Evolutionary conservation across 768 basidiomycete species (phyloP), one percentile per base, ranked within the genome.

Genomic region (Candolleomyces eurysporus): DNA sequence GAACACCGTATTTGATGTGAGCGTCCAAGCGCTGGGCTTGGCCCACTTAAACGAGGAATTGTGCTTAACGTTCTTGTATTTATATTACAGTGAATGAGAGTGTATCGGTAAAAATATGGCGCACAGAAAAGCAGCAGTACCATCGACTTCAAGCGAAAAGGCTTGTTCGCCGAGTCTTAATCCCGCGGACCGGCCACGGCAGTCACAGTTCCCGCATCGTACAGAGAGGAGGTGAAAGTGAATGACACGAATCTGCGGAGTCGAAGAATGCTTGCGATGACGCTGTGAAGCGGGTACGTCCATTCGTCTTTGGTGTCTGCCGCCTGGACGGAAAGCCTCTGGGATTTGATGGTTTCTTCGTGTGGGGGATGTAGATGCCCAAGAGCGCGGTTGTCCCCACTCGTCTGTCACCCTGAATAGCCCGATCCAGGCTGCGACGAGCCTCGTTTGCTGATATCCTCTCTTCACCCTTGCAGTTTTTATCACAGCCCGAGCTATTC

Each of bases 261-360:
- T 78, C 88, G 65, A 88, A 88, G 73, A 86, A 87, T 66, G 82
- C 87, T 17, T 87, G 86, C 63, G 96, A 98, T 74, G 96, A 98
- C 76, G 89, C 89, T 49, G 77, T 98, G 61, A 94, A 92, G 75
- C 89, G 92, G 69, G 95, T 96, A 71, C 60, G 79, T 78, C 45
- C 53, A 50, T 40, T 61, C 62, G 32, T 45, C n/a, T 42, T 57
- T 43, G 57, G 46, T 51, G 10, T 39, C 26, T 62, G 48, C 22
- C 48, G 21, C 54, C 7, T 22, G 21, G 26, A 17, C 17, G 32
- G 32, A 32, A 9, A 9, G 32, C 32, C 32, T 32, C 9, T 32
- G 32, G 32, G 32, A 32, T 32, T 32, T 9, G 32, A 32, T 4
- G 32, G 9, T 48, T n/a, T 22, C 11, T 36, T 19, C 58, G 32